Evolutionary conservation across 805 yeast species (phyloP).

Genomic region (Maudiozyma serrabonitensis): DNA sequence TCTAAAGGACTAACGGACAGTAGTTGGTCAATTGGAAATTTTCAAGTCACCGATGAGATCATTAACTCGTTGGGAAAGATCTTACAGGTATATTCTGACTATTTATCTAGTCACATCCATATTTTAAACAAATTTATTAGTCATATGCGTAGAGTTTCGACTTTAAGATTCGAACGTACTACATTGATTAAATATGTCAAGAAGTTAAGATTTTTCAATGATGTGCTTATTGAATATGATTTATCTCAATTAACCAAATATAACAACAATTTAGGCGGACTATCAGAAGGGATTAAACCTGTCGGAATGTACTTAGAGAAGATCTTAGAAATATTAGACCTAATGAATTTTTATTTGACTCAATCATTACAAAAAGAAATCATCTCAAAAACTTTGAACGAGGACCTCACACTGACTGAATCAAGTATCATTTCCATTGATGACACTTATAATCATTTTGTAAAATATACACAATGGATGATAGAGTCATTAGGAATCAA

Average conservation of each 20-base stretch:
- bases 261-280: background rate
- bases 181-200: slow-evolving; percentile 28
- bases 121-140: slow-evolving; percentile 26
- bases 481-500: slow-evolving; percentile 20
- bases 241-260: slow-evolving; percentile 1
- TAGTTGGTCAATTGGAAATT: slow-evolving; percentile 1
- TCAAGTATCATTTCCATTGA: slow-evolving; percentile 18
- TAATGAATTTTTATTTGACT: slow-evolving; percentile 25
- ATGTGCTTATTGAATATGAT: slow-evolving; percentile 10
- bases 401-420: slow-evolving; percentile 16
- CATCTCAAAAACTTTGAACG: slow-evolving; percentile 26
- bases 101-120: slow-evolving; percentile 23
- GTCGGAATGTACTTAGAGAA: slow-evolving; percentile 18
- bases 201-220: slow-evolving; percentile 27
- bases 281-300: slow-evolving; percentile 11
- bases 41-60: slow-evolving; percentile 7
- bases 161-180: slow-evolving; percentile 27
- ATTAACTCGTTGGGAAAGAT: slow-evolving; percentile 6
- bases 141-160: slow-evolving; percentile 22
- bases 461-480: slow-evolving; percentile 30
- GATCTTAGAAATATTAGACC: slow-evolving; percentile 23
- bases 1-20: background rate
- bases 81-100: slow-evolving; percentile 13
- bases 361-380: slow-evolving; percentile 28
- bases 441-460: slow-evolving; percentile 25